Evolutionary conservation across 2,329 filamentous ascomycete species (phyloP).

Genomic region (Pseudonectria foliicola): DNA sequence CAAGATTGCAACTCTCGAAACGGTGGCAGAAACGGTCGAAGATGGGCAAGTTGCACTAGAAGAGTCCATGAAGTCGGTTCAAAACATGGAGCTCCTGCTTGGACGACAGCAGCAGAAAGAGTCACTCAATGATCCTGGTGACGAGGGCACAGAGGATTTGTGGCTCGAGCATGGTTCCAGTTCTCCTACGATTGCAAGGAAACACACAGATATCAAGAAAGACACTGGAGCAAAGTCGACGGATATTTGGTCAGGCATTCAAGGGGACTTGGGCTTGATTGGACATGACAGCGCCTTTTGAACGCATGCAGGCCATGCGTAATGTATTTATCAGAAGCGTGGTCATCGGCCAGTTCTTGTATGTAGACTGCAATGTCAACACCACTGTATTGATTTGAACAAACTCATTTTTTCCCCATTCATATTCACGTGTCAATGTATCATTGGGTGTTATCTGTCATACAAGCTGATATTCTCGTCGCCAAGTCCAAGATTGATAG

Average conservation of each 20-base stretch:
- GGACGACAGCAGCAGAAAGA: conserved; percentile 25
- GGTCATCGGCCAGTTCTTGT: neutral
- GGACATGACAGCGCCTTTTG: conserved; percentile 26
- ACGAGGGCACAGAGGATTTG: conserved; percentile 22
- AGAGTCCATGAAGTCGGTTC: conserved; percentile 41
- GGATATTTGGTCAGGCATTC: conserved; percentile 45
- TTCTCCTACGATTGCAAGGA: conserved; percentile 15
- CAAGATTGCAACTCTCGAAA: conserved; percentile 51
- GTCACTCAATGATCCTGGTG: conserved; percentile 13
- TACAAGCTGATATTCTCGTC: conserved; percentile 69
- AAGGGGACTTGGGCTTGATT: conserved; percentile 49
- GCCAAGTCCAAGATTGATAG: conserved; percentile 80
- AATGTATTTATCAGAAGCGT: neutral
- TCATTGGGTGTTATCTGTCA: conserved; percentile 37
- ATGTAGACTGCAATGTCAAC: too few relatives aligned
- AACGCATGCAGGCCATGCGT: conserved; percentile 7
- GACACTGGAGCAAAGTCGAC: conserved; percentile 16
- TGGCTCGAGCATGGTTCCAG: conserved; percentile 30
- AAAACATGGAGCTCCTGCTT: conserved; percentile 43
- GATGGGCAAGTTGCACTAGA: conserved; percentile 50
- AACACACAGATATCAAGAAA: conserved; percentile 21
- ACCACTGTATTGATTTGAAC: too few relatives aligned
- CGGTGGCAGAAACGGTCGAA: conserved; percentile 53
- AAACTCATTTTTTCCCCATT: too few relatives aligned
- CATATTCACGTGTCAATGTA: neutral